A percentile compares a stretch with the other conserved stretches of the same genome.
phyloP scores from a whole-genome alignment of 306 rosid species.

The Boehmeria nivea region DNA sequence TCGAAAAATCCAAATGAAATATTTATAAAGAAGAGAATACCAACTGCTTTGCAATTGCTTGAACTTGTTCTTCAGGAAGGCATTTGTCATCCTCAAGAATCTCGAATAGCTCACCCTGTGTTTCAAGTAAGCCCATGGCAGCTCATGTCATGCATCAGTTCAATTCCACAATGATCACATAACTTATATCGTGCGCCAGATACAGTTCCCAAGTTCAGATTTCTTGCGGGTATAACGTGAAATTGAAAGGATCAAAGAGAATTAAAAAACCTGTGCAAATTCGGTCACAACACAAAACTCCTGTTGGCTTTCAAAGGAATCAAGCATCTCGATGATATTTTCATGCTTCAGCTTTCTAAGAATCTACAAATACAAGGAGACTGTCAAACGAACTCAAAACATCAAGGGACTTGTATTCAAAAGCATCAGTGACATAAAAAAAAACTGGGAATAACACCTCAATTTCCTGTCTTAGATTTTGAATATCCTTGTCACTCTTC shows the following conservation, averaged over 20 bases:
- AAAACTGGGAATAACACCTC: conserved; percentile 50
- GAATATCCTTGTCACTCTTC: conserved; percentile 87
- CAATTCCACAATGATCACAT: conserved; percentile 6
- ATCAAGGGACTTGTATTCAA: background rate
- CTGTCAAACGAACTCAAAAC: conserved; percentile 8
- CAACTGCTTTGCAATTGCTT: conserved; percentile 97
- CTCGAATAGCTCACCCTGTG: conserved; percentile 93
- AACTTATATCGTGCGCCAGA: background rate
- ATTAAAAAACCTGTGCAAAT: conserved; percentile 73
- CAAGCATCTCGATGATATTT: conserved; percentile 94
- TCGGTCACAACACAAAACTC: conserved; percentile 98
- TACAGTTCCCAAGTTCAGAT: background rate
- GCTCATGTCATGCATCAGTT: background rate
- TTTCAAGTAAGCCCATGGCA: conserved; percentile 15
- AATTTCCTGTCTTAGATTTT: conserved; percentile 84
- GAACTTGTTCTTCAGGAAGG: conserved; percentile 99
- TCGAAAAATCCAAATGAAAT: background rate
- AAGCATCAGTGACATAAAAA: background rate
- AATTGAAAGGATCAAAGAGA: conserved; percentile 6
- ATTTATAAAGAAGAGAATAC: conserved; percentile 34
- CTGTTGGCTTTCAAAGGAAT: conserved; percentile 93
- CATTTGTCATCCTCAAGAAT: conserved; percentile 97
- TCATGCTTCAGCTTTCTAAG: conserved; percentile 89
- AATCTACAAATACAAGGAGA: conserved; percentile 53
- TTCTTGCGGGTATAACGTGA: background rate